phyloP scores from a whole-genome alignment of 1,284 basidiomycete genomes.

The Melanopsichium pennsylvanicum region DNA sequence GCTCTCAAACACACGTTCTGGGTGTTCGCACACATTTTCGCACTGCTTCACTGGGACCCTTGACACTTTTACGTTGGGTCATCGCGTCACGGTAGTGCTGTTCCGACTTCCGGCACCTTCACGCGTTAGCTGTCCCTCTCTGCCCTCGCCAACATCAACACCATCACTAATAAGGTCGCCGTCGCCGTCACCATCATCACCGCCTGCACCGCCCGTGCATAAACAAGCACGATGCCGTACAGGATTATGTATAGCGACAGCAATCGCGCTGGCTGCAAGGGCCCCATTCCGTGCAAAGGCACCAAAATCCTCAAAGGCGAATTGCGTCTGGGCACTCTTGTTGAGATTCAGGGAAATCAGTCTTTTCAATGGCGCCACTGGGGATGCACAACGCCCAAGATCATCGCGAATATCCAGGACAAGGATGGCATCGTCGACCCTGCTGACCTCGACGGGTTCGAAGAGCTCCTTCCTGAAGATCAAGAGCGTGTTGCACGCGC shows the following conservation, averaged over 20 bases:
- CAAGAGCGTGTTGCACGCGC: slow-evolving; percentile 33
- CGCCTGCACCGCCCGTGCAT: too few relatives aligned
- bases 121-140: too few relatives aligned
- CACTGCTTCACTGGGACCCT: too few relatives aligned
- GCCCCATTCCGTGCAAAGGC: slow-evolving; percentile 86
- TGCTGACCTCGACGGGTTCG: slow-evolving; percentile 41
- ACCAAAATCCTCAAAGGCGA: slow-evolving; percentile 77
- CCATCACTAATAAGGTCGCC: too few relatives aligned
- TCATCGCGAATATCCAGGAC: slow-evolving; percentile 78
- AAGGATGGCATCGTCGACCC: slow-evolving; percentile 69
- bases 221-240: too few relatives aligned
- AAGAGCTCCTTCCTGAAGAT: slow-evolving; percentile 45
- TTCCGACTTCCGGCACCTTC: too few relatives aligned
- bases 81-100: too few relatives aligned
- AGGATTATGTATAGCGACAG: slow-evolving; percentile 57
- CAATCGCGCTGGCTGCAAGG: slow-evolving; percentile 81
- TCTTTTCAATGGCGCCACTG: slow-evolving; percentile 79
- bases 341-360: slow-evolving; percentile 75
- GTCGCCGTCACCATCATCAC: neutral
- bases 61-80: too few relatives aligned
- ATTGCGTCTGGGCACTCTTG: slow-evolving; percentile 77
- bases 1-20: neutral
- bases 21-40: too few relatives aligned
- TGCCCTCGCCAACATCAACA: too few relatives aligned
- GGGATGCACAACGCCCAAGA: slow-evolving; percentile 70